These are phyloP conservation scores for Pelargonium cotyledonis DNA, from an alignment of 441 rosid species.

Conservation along the genomic window DNA sequence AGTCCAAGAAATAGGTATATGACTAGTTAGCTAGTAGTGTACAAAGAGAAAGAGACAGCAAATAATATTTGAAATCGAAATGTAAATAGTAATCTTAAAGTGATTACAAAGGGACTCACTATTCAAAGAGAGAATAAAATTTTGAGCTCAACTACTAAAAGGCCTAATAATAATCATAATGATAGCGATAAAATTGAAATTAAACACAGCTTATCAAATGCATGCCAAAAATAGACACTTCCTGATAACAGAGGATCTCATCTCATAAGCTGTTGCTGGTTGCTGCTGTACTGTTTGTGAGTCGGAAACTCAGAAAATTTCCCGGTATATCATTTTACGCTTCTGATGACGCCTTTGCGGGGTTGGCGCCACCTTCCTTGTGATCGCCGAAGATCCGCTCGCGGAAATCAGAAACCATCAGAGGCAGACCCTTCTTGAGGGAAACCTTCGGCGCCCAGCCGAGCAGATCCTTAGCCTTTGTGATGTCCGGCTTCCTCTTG, in stretches of 20 bases:
- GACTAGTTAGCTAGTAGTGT: no score
- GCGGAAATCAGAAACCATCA: conserved; percentile 80
- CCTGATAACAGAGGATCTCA: not conserved
- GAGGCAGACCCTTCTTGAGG: conserved; percentile 76
- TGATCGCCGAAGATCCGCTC: conserved; percentile 85
- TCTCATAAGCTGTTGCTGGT: not conserved
- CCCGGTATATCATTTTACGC: not conserved
- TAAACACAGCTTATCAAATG: not conserved
- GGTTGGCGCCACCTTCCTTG: conserved; percentile 41
- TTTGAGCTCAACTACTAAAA: not conserved
- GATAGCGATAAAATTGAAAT: not conserved
- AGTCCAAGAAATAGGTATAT: no score
- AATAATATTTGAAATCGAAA: not conserved
- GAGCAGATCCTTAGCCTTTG: conserved; percentile 70
- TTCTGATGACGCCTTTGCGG: conserved; percentile 32
- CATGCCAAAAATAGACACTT: not conserved
- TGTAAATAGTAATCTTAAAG: not conserved
- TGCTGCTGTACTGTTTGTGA: conserved; percentile 1
- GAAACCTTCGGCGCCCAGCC: conserved; percentile 93
- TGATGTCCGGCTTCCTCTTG: conserved; percentile 93
- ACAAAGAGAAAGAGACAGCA: not conserved
- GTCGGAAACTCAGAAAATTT: not conserved
- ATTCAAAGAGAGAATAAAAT: not conserved
- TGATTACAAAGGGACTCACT: not conserved
- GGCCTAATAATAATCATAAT: not conserved